Evolutionary conservation across 2,329 filamentous ascomycete genomes (phyloP).

Genomic region (Trematosphaeria pertusa): DNA sequence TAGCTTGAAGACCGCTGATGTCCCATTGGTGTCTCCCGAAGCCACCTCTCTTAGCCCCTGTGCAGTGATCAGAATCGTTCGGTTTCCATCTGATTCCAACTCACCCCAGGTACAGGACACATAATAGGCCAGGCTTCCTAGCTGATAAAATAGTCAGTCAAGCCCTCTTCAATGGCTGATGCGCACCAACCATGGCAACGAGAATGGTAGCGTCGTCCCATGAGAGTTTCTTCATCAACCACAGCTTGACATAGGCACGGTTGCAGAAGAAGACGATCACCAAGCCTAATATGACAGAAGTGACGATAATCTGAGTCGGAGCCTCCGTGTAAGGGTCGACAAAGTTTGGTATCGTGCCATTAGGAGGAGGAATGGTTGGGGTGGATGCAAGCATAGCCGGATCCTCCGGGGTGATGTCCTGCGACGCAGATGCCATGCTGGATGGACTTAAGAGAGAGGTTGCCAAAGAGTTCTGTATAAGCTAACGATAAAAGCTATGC

Average conservation of each 20-base stretch:
- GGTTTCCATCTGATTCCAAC: not conserved
- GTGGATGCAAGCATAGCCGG: not conserved
- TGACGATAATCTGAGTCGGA: not conserved
- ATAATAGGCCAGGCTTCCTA: not conserved
- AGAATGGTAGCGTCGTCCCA: no score
- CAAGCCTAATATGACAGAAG: not conserved
- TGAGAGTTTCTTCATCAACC: conserved; percentile 12
- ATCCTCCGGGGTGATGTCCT: no score
- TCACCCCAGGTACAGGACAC: not conserved
- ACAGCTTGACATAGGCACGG: conserved; percentile 16
- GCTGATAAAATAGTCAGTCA: no score
- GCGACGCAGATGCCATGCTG: no score
- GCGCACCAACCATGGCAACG: no score
- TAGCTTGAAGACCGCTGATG: not conserved
- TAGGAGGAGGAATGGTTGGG: not conserved
- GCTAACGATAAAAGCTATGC: no score
- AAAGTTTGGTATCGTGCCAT: not conserved
- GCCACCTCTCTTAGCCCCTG: conserved; percentile 1
- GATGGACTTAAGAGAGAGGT: no score
- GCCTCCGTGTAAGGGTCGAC: not conserved
- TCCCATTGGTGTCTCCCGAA: conserved; percentile 11
- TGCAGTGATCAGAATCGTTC: not conserved
- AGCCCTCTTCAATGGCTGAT: no score
- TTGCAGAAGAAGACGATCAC: conserved; percentile 12
- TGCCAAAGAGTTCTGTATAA: no score